Evolutionary conservation across 2,329 filamentous ascomycete genomes (phyloP).

Genomic region (Verticillium longisporum): DNA sequence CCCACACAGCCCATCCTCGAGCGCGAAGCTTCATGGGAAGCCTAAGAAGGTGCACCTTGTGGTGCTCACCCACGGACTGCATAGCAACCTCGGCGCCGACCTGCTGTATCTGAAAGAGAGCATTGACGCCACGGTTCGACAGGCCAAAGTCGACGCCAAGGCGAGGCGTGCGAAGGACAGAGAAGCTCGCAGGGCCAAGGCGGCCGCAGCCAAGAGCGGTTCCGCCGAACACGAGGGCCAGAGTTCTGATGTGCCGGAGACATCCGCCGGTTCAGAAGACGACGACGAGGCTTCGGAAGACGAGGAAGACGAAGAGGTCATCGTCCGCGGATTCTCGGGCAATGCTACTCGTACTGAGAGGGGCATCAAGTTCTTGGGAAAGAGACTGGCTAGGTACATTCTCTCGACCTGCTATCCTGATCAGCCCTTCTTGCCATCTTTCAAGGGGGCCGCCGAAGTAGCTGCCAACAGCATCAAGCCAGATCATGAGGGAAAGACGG

Average conservation of each 20-base stretch:
- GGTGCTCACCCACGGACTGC: slow-evolving; percentile 85
- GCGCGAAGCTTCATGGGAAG: slow-evolving; percentile 32
- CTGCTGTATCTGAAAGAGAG: slow-evolving; percentile 98
- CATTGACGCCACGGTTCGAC: slow-evolving; percentile 75
- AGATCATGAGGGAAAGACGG: slow-evolving; percentile 28
- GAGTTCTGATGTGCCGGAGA: slow-evolving; percentile 18
- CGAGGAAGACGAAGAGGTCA: slow-evolving; percentile 72
- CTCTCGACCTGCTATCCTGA: slow-evolving; percentile 88
- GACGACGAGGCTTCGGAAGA: slow-evolving; percentile 28
- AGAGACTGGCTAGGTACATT: slow-evolving; percentile 86
- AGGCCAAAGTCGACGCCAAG: slow-evolving; percentile 65
- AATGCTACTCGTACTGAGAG: slow-evolving; percentile 89
- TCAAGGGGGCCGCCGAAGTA: slow-evolving; percentile 41
- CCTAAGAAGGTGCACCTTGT: slow-evolving; percentile 84
- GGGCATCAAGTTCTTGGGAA: slow-evolving; percentile 95
- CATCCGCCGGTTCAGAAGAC: slow-evolving; percentile 13
- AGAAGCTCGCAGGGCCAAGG: slow-evolving; percentile 19
- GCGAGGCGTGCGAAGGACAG: slow-evolving; percentile 48
- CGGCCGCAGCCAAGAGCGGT: slow-evolving; percentile 4
- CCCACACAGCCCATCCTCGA: not conserved
- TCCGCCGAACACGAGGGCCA: slow-evolving; percentile 11
- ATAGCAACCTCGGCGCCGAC: slow-evolving; percentile 91
- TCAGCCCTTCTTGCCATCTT: slow-evolving; percentile 72
- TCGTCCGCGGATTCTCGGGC: slow-evolving; percentile 83
- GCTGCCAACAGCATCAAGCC: slow-evolving; percentile 16